phyloP scores from a whole-genome alignment of 352 stramenopile genomes.

The Pythium vanterpoolii region DNA sequence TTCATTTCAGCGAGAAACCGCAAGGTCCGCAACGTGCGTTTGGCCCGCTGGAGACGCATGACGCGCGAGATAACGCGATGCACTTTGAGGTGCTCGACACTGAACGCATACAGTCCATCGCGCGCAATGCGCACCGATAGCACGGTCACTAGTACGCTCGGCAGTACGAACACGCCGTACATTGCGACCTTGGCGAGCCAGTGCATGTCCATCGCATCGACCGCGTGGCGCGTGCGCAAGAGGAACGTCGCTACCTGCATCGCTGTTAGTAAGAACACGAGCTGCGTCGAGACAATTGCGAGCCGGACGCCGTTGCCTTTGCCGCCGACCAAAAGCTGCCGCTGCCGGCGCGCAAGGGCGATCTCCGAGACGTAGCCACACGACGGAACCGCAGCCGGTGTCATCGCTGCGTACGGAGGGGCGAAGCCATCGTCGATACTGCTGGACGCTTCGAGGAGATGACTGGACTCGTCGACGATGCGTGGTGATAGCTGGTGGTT shows the following conservation, averaged over 20 bases:
- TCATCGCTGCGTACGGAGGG: constrained; percentile 47
- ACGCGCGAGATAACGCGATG: constrained; percentile 63
- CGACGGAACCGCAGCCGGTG: constrained; percentile 29
- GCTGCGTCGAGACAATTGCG: constrained; percentile 58
- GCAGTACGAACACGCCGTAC: constrained; percentile 43
- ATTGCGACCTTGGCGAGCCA: constrained; percentile 28
- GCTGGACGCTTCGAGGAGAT: constrained; percentile 34
- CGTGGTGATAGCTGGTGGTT: constrained; percentile 37
- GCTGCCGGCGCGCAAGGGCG: constrained; percentile 39
- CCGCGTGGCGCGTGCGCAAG: constrained; percentile 42
- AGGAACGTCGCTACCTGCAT: constrained; percentile 66
- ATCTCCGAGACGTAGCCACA: constrained; percentile 32
- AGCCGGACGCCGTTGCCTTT: constrained; percentile 52
- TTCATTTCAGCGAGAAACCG: constrained; percentile 80
- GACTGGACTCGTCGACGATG: constrained; percentile 41
- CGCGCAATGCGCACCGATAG: constrained; percentile 66
- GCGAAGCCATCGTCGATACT: constrained; percentile 28
- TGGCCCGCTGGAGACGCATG: constrained; percentile 56
- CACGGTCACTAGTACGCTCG: constrained; percentile 53
- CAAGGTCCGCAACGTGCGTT: constrained; percentile 67
- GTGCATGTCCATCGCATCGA: constrained; percentile 23
- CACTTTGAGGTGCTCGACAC: constrained; percentile 73
- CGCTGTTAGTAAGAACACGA: constrained; percentile 72
- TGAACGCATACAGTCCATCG: constrained; percentile 69
- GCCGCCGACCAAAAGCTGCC: constrained; percentile 33